Evolutionary conservation across 2,329 filamentous ascomycete species (phyloP), one percentile per base, ranked within the genome.

Genomic region (Curvularia hawaiiensis): DNA sequence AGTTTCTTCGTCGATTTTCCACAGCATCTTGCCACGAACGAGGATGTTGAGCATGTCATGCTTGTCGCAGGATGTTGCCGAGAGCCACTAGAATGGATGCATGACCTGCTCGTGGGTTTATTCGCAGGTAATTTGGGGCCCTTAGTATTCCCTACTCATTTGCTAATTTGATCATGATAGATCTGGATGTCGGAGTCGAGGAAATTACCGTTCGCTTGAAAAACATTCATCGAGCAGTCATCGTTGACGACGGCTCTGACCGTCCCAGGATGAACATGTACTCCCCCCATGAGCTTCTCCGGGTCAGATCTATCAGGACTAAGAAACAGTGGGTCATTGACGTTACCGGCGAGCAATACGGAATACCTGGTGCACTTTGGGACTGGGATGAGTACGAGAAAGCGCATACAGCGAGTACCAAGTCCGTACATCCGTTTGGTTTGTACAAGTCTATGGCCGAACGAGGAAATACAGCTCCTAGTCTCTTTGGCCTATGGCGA

Each of bases 291-390:
- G 18, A 43, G 1, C 2, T 44, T 11, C 20, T 58, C 16, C 43
- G 35, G 11, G 3, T 54, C 22, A 54, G n/a, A 1, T 43, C 41
- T 14, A 39, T 2, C 3, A 53, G 38, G 18, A 48, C 54, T 0
- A 44, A 43, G 9, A 54, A 41, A 4, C 26, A 39, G n/a, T 54
- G 54, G 54, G 11, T 39, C 2, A 20, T 60, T 0, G 54, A 60
- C 10, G 7, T 56, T 11, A 48, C 18, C n/a, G 33, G 57, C 9
- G 50, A 45, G 5, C 57, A 54, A 8, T 60, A 47, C 16, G 54
- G 57, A 1, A 56, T 60, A 1, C 3, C 16, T 12, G 3, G 4
- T 5, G 20, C 40, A 0, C 43, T 57, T 6, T 60, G 50, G 50
- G 11, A 0, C 14, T 50, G 49, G 53, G 8, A 41, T 4, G 22